Conservation (phyloP, 305 asterid species). For the Salvia sclarea region DNA sequence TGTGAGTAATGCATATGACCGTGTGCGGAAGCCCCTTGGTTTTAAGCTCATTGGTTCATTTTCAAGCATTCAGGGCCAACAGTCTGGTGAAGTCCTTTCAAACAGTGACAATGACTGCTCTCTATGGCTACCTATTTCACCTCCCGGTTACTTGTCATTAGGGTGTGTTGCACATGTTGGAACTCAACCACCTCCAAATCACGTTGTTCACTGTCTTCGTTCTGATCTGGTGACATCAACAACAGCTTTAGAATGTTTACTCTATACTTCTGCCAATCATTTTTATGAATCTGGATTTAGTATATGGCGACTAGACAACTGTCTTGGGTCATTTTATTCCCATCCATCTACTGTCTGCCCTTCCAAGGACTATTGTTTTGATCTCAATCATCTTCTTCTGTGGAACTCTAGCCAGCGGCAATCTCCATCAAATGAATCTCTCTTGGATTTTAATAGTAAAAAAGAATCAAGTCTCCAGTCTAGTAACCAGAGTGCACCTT, state of each 20-base stretch:
- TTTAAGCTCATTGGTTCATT: slow-evolving; percentile 73
- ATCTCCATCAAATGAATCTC: slow-evolving; percentile 58
- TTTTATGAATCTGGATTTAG: slow-evolving; percentile 75
- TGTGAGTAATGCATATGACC: slow-evolving; percentile 86
- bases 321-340: slow-evolving; percentile 84
- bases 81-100: slow-evolving; percentile 42
- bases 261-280: slow-evolving; percentile 52
- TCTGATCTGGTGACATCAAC: slow-evolving; percentile 91
- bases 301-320: slow-evolving; percentile 95
- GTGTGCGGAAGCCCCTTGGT: slow-evolving; percentile 90
- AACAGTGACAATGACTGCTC: slow-evolving; percentile 65
- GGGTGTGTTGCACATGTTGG: slow-evolving; percentile 97
- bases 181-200: slow-evolving; percentile 85
- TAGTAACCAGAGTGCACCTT: slow-evolving; percentile 52
- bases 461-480: slow-evolving; percentile 47
- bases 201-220: slow-evolving; percentile 88
- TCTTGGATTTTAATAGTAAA: slow-evolving; percentile 46
- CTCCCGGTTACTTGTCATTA: slow-evolving; percentile 88
- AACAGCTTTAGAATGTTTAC: slow-evolving; percentile 68
- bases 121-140: slow-evolving; percentile 94
- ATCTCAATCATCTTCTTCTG: slow-evolving; percentile 83
- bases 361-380: slow-evolving; percentile 63
- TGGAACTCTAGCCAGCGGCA: slow-evolving; percentile 70
- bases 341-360: slow-evolving; percentile 69
- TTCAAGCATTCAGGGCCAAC: slow-evolving; percentile 59